Percentiles rank a stretch among this genome's conserved stretches.
These are phyloP conservation scores for Penicillium steckii DNA, from an alignment of 495 filamentous ascomycete species.

Conservation along the genomic window DNA sequence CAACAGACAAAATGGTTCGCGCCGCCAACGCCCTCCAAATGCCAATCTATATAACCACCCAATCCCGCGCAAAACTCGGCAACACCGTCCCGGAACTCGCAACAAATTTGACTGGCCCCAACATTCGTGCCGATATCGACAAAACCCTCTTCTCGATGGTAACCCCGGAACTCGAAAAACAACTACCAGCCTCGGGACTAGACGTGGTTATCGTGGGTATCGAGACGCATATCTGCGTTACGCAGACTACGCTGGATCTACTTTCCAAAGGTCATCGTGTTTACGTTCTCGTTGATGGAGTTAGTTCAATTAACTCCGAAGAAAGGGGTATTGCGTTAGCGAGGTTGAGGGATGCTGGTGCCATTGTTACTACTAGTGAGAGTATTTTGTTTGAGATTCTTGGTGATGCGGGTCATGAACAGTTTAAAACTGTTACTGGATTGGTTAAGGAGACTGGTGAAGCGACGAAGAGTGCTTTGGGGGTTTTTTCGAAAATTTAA, in stretches of 20 bases:
- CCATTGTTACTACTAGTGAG: conserved; percentile 83
- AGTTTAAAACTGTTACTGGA: conserved; percentile 66
- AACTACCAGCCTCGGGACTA: conserved; percentile 23
- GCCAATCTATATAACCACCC: conserved; percentile 82
- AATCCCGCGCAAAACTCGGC: conserved; percentile 73
- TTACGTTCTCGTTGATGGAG: conserved; percentile 88
- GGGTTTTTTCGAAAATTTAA: conserved; percentile 67
- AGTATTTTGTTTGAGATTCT: conserved; percentile 89
- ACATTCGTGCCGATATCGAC: conserved; percentile 61
- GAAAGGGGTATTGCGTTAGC: conserved; percentile 79
- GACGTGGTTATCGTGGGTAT: conserved; percentile 68
- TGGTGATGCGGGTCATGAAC: conserved; percentile 74
- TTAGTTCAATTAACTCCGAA: conserved; percentile 78
- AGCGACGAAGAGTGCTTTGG: conserved; percentile 63
- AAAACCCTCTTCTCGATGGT: conserved; percentile 93
- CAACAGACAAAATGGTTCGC: conserved; percentile 41
- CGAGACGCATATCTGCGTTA: conserved; percentile 92
- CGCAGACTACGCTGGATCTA: conserved; percentile 85
- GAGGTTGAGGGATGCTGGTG: conserved; percentile 72
- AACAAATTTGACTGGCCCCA: conserved; percentile 33
- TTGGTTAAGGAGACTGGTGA: conserved; percentile 76
- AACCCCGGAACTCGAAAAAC: conserved; percentile 41
- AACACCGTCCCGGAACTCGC: conserved; percentile 69
- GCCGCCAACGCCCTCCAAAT: conserved; percentile 63
- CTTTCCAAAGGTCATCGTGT: conserved; percentile 72